Conservation (phyloP, 1,139 yeast species). For the Yamadazyma trypodendri region DNA sequence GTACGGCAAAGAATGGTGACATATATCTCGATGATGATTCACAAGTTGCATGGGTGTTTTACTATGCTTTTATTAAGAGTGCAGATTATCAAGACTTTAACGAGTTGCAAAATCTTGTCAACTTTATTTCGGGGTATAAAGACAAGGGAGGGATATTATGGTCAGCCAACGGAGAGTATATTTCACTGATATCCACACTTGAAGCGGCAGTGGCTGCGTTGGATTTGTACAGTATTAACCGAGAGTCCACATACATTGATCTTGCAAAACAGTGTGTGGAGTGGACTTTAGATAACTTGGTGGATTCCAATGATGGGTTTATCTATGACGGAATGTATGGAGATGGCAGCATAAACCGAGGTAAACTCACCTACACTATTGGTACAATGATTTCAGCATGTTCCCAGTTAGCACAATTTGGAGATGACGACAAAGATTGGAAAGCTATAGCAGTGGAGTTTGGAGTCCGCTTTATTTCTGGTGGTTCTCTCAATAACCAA, state of each 20-base stretch:
- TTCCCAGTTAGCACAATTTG: constrained; percentile 23
- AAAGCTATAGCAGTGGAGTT: constrained; percentile 19
- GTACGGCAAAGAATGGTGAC: constrained; percentile 28
- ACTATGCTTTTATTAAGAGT: constrained; percentile 24
- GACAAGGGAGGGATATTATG: constrained; percentile 33
- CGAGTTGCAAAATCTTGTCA: constrained; percentile 9
- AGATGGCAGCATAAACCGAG: constrained; percentile 25
- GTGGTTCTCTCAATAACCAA: constrained; percentile 15
- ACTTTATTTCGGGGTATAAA: constrained; percentile 15
- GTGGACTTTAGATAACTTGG: constrained; percentile 27
- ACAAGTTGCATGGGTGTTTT: constrained; percentile 33
- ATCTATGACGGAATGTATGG: constrained; percentile 31
- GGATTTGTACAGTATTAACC: constrained; percentile 18
- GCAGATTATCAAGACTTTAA: constrained; percentile 7
- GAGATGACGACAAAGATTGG: constrained; percentile 16
- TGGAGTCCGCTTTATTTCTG: constrained; percentile 16
- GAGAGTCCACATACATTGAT: constrained; percentile 6
- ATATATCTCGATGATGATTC: constrained; percentile 38
- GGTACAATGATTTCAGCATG: constrained; percentile 35
- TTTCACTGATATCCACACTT: constrained; percentile 35
- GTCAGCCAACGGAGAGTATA: constrained; percentile 25
- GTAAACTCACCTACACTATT: constrained; percentile 37
- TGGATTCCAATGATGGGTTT: constrained; percentile 28
- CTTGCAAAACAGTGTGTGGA: constrained; percentile 22
- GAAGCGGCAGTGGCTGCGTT: constrained; percentile 39